phyloP scores from a whole-genome alignment of 371 early-diverging fungal genomes.

The Amoeboaphelidium occidentale region DNA sequence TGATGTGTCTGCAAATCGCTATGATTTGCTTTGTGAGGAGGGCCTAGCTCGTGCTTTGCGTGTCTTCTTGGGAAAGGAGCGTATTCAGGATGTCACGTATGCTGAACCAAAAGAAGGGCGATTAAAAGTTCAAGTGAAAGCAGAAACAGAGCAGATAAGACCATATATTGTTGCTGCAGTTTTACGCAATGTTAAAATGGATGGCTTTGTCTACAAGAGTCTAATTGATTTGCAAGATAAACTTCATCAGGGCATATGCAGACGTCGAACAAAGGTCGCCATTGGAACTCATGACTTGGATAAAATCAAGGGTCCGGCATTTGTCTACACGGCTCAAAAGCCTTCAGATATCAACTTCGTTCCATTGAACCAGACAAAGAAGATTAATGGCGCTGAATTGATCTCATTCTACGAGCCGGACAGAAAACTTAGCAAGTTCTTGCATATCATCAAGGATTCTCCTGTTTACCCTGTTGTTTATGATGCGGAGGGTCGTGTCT shows the following conservation, averaged over 20 bases:
- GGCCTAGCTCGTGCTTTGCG: slow-evolving; percentile 71
- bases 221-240: slow-evolving; percentile 99
- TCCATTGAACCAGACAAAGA: slow-evolving; percentile 77
- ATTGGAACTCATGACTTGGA: slow-evolving; percentile 99
- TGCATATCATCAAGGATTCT: slow-evolving; percentile 71
- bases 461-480: slow-evolving; percentile 81
- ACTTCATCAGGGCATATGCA: slow-evolving; percentile 91
- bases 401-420: slow-evolving; percentile 70
- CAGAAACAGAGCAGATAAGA: slow-evolving; percentile 34
- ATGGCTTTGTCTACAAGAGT: slow-evolving; percentile 55
- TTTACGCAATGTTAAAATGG: slow-evolving; percentile 69
- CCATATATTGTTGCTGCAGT: slow-evolving; percentile 84
- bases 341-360: slow-evolving; percentile 78
- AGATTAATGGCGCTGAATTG: slow-evolving; percentile 63
- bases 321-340: slow-evolving; percentile 75
- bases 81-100: slow-evolving; percentile 34
- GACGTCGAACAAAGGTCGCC: slow-evolving; percentile 85
- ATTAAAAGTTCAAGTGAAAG: background rate
- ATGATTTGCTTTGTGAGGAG: slow-evolving; percentile 84
- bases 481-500: slow-evolving; percentile 57
- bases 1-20: slow-evolving; percentile 99
- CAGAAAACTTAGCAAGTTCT: slow-evolving; percentile 63
- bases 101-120: slow-evolving; percentile 24
- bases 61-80: slow-evolving; percentile 39
- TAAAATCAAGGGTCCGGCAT: slow-evolving; percentile 74